Conservation (phyloP, 2,329 filamentous ascomycete genomes). For the Trichoderma harzianum region DNA sequence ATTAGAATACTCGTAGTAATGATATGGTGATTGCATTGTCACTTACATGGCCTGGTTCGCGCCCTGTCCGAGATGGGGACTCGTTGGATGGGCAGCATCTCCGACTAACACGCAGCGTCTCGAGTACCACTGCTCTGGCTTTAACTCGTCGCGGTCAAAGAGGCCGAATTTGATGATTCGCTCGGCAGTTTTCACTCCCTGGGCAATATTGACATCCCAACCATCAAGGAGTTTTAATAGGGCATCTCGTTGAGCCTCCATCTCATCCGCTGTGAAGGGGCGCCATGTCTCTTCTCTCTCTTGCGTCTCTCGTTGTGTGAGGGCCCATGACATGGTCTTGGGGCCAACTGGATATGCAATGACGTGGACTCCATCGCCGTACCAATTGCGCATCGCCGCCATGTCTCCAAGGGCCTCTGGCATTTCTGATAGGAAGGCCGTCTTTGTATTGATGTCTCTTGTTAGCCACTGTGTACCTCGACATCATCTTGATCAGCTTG, state of each 20-base stretch:
- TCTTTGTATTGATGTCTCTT: conserved; percentile 15
- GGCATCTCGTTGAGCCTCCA: conserved; percentile 18
- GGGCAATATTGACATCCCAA: conserved; percentile 22
- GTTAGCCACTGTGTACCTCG: background rate
- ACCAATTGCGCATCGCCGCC: conserved; percentile 26
- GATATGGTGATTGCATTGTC: background rate
- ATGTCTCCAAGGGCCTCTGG: conserved; percentile 18
- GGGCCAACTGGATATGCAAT: conserved; percentile 25
- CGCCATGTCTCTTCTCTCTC: conserved; percentile 27
- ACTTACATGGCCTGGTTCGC: conserved; percentile 25
- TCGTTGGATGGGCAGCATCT: conserved; percentile 27
- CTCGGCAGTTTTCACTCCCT: conserved; percentile 23
- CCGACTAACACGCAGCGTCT: conserved; percentile 25
- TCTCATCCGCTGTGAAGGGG: conserved; percentile 22
- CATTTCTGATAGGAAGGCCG: conserved; percentile 23
- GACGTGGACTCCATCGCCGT: conserved; percentile 25
- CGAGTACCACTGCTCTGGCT: conserved; percentile 24
- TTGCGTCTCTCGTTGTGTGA: conserved; percentile 24
- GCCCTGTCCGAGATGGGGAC: conserved; percentile 28
- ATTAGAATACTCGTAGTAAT: background rate
- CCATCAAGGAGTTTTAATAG: conserved; percentile 20
- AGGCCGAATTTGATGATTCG: conserved; percentile 28
- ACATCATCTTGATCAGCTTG: background rate
- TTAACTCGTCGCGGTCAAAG: conserved; percentile 27
- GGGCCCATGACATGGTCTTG: conserved; percentile 24